phyloP scores from a whole-genome alignment of 2,329 filamentous ascomycete species.

The Cryphonectria parasitica region DNA sequence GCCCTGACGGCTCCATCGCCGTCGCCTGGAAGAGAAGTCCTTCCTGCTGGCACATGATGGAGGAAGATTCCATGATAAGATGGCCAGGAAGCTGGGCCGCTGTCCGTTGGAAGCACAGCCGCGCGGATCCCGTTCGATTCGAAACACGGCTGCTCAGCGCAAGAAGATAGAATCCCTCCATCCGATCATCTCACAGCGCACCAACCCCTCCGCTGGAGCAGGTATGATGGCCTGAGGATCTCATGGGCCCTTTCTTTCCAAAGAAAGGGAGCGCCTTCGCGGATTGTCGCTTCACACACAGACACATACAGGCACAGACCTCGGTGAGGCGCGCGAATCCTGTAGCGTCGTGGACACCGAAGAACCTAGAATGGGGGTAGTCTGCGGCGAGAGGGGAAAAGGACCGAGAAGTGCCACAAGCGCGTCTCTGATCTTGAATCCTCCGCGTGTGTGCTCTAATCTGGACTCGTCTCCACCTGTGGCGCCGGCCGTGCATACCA shows the following conservation, averaged over 20 bases:
- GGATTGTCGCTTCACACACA: neutral
- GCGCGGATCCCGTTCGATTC: neutral
- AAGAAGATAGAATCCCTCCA: neutral
- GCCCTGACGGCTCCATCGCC: neutral
- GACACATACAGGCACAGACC: neutral
- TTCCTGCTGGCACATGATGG: neutral
- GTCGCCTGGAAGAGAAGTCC: neutral
- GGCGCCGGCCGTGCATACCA: neutral
- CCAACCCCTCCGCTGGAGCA: neutral
- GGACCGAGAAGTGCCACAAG: neutral
- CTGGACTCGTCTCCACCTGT: neutral
- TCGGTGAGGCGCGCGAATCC: neutral
- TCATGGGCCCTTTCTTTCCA: neutral
- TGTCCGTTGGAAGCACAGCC: neutral
- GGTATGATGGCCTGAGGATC: neutral
- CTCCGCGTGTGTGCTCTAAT: neutral
- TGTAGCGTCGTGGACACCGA: conserved; percentile 4
- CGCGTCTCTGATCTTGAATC: neutral
- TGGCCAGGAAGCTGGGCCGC: neutral
- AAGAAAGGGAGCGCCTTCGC: neutral
- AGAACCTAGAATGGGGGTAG: neutral
- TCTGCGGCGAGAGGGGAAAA: neutral
- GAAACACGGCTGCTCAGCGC: neutral
- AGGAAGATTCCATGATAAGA: neutral
- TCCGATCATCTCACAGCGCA: neutral